Percentiles rank a stretch among this genome's conserved stretches.
Evolutionary conservation across 2,329 filamentous ascomycete species (phyloP).

Genomic region (Exutisphaerella laricina): DNA sequence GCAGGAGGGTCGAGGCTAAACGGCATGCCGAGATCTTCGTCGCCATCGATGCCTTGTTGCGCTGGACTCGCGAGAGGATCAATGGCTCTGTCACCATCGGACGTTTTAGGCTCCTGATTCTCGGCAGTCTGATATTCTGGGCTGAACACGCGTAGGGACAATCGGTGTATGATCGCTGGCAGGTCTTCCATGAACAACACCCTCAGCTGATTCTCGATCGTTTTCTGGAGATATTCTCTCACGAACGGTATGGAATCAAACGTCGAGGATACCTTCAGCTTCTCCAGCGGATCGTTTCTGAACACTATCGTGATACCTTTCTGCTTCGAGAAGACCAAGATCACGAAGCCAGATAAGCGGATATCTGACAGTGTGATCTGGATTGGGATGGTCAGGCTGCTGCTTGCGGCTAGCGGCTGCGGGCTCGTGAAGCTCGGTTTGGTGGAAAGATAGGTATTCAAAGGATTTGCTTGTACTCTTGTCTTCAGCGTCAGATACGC

Average conservation of each 20-base stretch:
- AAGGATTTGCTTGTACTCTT: conserved; percentile 91
- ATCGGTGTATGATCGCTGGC: conserved; percentile 88
- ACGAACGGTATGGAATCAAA: conserved; percentile 99
- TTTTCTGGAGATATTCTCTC: conserved; percentile 90
- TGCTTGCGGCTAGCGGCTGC: conserved; percentile 82
- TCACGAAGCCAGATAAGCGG: conserved; percentile 92
- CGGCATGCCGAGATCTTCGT: conserved; percentile 62
- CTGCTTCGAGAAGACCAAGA: conserved; percentile 93
- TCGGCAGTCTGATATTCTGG: conserved; percentile 73
- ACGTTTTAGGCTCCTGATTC: conserved; percentile 45
- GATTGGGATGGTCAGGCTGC: conserved; percentile 91
- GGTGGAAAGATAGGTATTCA: conserved; percentile 91
- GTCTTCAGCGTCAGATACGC: conserved; percentile 94
- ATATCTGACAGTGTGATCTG: conserved; percentile 96
- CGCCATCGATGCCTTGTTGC: conserved; percentile 64
- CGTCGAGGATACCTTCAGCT: conserved; percentile 95
- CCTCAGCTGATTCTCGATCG: conserved; percentile 87
- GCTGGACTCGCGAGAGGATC: conserved; percentile 40
- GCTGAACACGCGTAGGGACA: conserved; percentile 84
- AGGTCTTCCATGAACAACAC: conserved; percentile 97
- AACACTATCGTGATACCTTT: conserved; percentile 97
- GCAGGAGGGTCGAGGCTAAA: conserved; percentile 72
- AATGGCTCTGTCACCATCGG: conserved; percentile 32
- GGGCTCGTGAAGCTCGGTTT: conserved; percentile 91
- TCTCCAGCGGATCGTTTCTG: conserved; percentile 95